Percentiles rank a stretch among this genome's conserved stretches.
phyloP scores from a whole-genome alignment of 2,329 filamentous ascomycete genomes.

The Remersonia thermophila region DNA sequence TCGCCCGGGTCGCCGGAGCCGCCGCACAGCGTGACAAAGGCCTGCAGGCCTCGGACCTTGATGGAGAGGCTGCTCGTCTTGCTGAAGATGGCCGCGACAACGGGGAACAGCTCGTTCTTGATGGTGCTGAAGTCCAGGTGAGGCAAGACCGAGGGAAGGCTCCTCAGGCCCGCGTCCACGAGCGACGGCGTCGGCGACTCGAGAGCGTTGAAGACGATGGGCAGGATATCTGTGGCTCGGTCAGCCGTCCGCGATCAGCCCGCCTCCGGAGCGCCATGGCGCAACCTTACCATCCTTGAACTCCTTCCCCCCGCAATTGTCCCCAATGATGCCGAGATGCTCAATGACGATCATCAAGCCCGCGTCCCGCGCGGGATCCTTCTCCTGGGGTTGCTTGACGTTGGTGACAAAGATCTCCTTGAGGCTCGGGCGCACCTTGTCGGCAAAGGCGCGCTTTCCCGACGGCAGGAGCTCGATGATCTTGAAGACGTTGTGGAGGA shows the following conservation, averaged over 20 bases:
- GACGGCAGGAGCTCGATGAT: slow-evolving; percentile 65
- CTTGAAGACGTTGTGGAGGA: slow-evolving; percentile 85
- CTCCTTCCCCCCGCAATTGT: slow-evolving; percentile 78
- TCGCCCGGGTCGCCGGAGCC: slow-evolving; percentile 44
- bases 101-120: slow-evolving; percentile 91
- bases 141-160: slow-evolving; percentile 67
- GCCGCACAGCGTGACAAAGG: slow-evolving; percentile 81
- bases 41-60: slow-evolving; percentile 83
- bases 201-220: slow-evolving; percentile 70
- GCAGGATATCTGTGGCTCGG: slow-evolving; percentile 58
- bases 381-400: slow-evolving; percentile 47
- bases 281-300: slow-evolving; percentile 70
- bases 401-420: slow-evolving; percentile 68
- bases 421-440: slow-evolving; percentile 73
- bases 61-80: slow-evolving; percentile 89
- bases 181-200: slow-evolving; percentile 83
- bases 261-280: background rate
- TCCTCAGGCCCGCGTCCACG: slow-evolving; percentile 72
- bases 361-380: slow-evolving; percentile 73
- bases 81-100: slow-evolving; percentile 80
- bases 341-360: slow-evolving; percentile 86
- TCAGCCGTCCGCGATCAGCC: slow-evolving; percentile 3
- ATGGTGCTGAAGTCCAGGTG: slow-evolving; percentile 92
- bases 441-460: slow-evolving; percentile 66
- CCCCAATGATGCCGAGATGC: slow-evolving; percentile 61